Evolutionary conservation across 192 early-diverging fungal genomes (phyloP).

Genomic region (Linnemannia exigua): DNA sequence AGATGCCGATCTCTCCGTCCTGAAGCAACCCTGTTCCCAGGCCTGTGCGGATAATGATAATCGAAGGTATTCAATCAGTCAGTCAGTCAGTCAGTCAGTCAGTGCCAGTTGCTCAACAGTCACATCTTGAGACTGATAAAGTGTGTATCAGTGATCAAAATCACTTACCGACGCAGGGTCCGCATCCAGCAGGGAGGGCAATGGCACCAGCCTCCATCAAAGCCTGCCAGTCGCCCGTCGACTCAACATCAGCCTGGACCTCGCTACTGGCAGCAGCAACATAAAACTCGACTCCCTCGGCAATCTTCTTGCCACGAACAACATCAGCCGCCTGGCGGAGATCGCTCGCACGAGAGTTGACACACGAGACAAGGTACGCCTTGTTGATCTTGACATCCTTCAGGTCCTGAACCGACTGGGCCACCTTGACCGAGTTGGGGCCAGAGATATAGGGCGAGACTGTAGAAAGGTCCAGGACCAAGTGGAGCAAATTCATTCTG

Average conservation of each 20-base stretch:
- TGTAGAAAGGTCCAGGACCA: conserved; percentile 90
- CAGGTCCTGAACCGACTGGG: conserved; percentile 82
- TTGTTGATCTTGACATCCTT: conserved; percentile 90
- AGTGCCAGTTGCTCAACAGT: neutral
- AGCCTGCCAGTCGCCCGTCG: conserved; percentile 88
- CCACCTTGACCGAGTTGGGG: conserved; percentile 96
- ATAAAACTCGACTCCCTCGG: conserved; percentile 91
- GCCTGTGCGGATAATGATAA: conserved; percentile 55
- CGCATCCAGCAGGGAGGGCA: conserved; percentile 94
- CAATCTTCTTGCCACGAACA: conserved; percentile 79
- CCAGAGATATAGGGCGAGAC: conserved; percentile 92
- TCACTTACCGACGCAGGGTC: conserved; percentile 89
- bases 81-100: neutral
- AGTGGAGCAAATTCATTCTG: conserved; percentile 63
- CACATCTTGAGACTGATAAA: neutral
- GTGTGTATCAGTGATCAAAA: neutral
- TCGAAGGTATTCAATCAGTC: neutral
- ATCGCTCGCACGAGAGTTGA: conserved; percentile 94
- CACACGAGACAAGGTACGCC: conserved; percentile 97
- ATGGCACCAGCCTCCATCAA: conserved; percentile 92
- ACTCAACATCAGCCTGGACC: conserved; percentile 90
- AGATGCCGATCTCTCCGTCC: conserved; percentile 98
- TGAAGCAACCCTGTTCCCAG: conserved; percentile 93
- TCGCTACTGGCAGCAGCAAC: conserved; percentile 94
- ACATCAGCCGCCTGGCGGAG: conserved; percentile 90